Percentiles rank a stretch among this genome's conserved stretches.
These are phyloP conservation scores for Aspergillus tanneri DNA, from an alignment of 2,329 filamentous ascomycete species.

Conservation along the genomic window DNA sequence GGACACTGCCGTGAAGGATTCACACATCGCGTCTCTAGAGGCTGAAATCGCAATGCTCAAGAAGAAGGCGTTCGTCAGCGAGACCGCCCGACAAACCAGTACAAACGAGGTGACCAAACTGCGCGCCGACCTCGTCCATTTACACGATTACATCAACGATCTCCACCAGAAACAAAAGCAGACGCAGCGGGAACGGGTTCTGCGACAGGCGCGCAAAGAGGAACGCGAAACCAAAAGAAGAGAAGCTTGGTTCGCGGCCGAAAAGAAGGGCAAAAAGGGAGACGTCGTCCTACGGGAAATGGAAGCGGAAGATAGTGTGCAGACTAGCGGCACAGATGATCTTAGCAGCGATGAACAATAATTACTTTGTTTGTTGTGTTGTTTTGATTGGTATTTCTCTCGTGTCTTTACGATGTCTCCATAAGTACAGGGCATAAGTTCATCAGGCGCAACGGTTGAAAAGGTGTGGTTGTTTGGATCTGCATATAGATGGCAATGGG, in stretches of 20 bases:
- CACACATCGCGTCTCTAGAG: slow-evolving; percentile 36
- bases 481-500: neutral
- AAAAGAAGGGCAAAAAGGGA: slow-evolving; percentile 45
- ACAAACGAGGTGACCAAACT: slow-evolving; percentile 38
- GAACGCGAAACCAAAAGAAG: slow-evolving; percentile 41
- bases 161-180: slow-evolving; percentile 41
- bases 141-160: slow-evolving; percentile 41
- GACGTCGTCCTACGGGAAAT: slow-evolving; percentile 41
- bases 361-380: neutral
- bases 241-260: slow-evolving; percentile 47
- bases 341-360: slow-evolving; percentile 33
- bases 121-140: slow-evolving; percentile 34
- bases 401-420: no score
- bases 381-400: no score
- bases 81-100: slow-evolving; percentile 37
- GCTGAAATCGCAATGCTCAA: slow-evolving; percentile 42
- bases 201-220: slow-evolving; percentile 40
- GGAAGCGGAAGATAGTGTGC: slow-evolving; percentile 35
- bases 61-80: slow-evolving; percentile 36
- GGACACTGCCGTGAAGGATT: slow-evolving; percentile 25
- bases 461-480: neutral
- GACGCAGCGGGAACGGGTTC: slow-evolving; percentile 32
- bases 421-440: no score
- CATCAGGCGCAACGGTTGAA: slow-evolving; percentile 1
- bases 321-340: slow-evolving; percentile 39